Percentiles rank a stretch among this genome's conserved stretches.
Evolutionary conservation across 108 stramenopile species (phyloP).

Genomic region (Craspedostauros australis): DNA sequence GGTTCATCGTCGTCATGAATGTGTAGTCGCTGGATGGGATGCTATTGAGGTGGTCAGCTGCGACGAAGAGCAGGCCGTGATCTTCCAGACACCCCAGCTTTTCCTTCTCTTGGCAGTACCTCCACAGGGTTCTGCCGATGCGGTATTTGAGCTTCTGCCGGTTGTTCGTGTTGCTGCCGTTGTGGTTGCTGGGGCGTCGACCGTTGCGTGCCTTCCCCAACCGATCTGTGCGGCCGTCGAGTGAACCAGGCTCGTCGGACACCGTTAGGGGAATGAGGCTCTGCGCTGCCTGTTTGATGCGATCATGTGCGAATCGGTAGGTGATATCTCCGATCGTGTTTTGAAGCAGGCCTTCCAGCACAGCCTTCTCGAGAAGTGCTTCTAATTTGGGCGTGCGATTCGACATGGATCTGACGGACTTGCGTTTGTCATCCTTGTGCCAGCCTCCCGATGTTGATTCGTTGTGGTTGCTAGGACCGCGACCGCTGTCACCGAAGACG

Average conservation of each 20-base stretch:
- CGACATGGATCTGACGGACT: constrained; percentile 5
- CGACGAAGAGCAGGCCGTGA: constrained; percentile 33
- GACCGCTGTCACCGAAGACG: constrained; percentile 11
- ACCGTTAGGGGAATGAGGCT: too few relatives aligned
- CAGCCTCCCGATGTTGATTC: too few relatives aligned
- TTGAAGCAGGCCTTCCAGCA: constrained; percentile 16
- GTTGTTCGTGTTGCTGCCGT: too few relatives aligned
- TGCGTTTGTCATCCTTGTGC: constrained; percentile 9
- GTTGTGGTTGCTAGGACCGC: too few relatives aligned
- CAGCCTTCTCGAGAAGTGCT: constrained; percentile 23
- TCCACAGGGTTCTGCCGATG: constrained; percentile 40
- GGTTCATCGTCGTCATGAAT: constrained; percentile 21
- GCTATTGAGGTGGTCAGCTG: constrained; percentile 24
- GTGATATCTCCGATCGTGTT: constrained; percentile 8
- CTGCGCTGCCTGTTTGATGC: constrained; percentile 43
- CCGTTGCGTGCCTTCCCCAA: constrained; percentile 19
- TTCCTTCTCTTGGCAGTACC: too few relatives aligned
- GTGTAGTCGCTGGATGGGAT: too few relatives aligned
- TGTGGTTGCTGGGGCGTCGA: too few relatives aligned
- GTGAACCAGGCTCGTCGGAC: too few relatives aligned
- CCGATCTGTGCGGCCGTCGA: too few relatives aligned
- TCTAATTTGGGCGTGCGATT: too few relatives aligned
- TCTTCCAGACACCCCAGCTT: too few relatives aligned
- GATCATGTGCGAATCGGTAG: constrained; percentile 47
- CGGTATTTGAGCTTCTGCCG: constrained; percentile 30